phyloP scores from a whole-genome alignment of 331 rosid genomes.

The Spiraea crenata region DNA sequence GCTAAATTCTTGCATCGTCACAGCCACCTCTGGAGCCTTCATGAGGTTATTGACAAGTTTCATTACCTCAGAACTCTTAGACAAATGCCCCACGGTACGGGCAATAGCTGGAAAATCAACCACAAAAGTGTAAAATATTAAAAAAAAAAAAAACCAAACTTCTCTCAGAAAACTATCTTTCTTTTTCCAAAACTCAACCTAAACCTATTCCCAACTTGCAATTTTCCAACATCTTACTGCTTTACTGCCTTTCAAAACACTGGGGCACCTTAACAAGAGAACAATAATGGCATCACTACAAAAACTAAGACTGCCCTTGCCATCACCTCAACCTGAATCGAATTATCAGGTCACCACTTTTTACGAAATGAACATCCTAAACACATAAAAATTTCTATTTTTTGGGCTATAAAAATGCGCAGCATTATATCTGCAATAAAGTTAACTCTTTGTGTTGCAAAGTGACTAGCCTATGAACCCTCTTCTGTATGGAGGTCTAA shows the following conservation, averaged over 20 bases:
- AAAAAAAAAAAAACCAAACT: background rate
- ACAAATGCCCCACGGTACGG: conserved; percentile 50
- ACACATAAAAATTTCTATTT: no score
- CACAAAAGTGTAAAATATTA: background rate
- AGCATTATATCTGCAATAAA: background rate
- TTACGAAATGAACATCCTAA: background rate
- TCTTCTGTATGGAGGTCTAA: background rate
- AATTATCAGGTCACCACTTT: no score
- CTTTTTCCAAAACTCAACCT: no score
- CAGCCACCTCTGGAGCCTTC: conserved; percentile 55
- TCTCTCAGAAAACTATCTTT: background rate
- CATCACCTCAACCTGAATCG: background rate
- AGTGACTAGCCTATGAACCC: background rate
- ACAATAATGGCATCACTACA: no score
- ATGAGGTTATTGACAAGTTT: conserved; percentile 50
- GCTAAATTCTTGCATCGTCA: conserved; percentile 52
- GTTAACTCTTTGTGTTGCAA: conserved; percentile 3
- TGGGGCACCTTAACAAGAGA: no score
- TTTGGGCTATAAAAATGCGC: background rate
- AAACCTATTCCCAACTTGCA: no score
- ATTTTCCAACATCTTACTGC: no score
- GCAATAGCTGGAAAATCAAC: conserved; percentile 44
- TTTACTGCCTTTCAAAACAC: no score
- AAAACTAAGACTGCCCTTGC: background rate
- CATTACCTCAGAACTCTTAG: conserved; percentile 57